Base-by-base conservation (phyloP, 2,329 filamentous ascomycete genomes). In the Claviceps capensis region DNA sequence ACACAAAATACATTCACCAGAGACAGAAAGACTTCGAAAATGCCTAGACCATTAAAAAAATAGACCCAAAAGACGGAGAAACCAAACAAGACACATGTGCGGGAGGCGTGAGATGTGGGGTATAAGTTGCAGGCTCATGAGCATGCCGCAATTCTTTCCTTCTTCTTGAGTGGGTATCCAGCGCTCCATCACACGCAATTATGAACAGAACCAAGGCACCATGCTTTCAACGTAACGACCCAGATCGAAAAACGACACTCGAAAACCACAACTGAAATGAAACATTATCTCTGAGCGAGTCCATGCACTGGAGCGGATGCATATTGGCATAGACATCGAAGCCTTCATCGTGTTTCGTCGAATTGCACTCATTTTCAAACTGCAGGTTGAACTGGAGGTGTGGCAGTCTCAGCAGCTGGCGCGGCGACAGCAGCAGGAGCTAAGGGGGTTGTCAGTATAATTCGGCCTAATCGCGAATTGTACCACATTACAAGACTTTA, bases 121-220 rank as follows among this genome's bases (percentile, higher is more conserved):
- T 65, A 65, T 65, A 65, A 59, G 59, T 61, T 62, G 56, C 45
- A 59, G 56, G 55, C 52, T 50, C 49, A 22, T 49, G 54, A 56
- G 56, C 54, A 61, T 59, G 60, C 60, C 56, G 55, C 59, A 53
- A 52, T 47, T 55, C 51, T 53, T 51, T 41, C 19, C 44, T 40
- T 59, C 59, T 56, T 61, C 56, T 59, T 57, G 56, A 54, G 55
- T 53, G 61, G 61, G 63, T 65, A 65, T 65, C 61, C 63, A 64
- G 61, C 61, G 57, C 57, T 58, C 43, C 49, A 54, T 52, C 48
- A 55, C 54, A 53, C 46, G 48, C 50, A 55, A 49, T 47, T 40
- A 59, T 45, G 49, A 57, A 61, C 46, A 56, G 54, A 53, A 52
- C 42, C 41, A 51, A 37, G 41, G 22, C 48, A 52, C 45, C 22